Evolutionary conservation across 2,329 filamentous ascomycete species (phyloP).

Genomic region (Monilinia vaccinii-corymbosi): DNA sequence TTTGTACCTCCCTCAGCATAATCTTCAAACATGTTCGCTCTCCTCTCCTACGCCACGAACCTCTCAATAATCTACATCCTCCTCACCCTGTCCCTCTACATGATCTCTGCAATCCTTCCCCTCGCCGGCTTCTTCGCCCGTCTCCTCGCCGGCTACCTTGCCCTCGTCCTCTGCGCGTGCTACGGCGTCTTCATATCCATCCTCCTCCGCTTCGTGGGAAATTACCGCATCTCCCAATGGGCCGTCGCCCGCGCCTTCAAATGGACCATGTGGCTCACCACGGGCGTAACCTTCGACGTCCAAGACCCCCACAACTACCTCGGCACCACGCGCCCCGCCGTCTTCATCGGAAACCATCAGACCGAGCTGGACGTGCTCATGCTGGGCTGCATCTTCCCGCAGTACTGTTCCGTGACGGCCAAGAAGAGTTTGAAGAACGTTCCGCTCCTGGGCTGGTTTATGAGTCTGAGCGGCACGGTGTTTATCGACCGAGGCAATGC

Average conservation of each 20-base stretch:
- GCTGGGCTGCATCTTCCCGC: conserved; percentile 81
- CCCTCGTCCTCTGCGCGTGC: conserved; percentile 49
- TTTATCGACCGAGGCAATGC: conserved; percentile 91
- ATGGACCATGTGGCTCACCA: conserved; percentile 62
- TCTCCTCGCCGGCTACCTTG: conserved; percentile 55
- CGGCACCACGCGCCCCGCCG: conserved; percentile 60
- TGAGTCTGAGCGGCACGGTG: conserved; percentile 75
- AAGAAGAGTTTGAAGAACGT: conserved; percentile 73
- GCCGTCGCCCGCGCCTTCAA: conserved; percentile 71
- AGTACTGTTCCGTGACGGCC: conserved; percentile 85
- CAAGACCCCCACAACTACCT: conserved; percentile 53
- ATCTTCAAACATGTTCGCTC: conserved; percentile 20
- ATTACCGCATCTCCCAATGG: conserved; percentile 77
- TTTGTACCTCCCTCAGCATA: background rate
- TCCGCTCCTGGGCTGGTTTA: conserved; percentile 93
- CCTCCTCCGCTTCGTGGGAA: conserved; percentile 59
- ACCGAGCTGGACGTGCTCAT: conserved; percentile 91
- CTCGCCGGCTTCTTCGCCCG: conserved; percentile 61
- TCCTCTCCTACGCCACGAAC: conserved; percentile 32
- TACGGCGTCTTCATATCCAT: conserved; percentile 73
- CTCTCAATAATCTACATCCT: conserved; percentile 43
- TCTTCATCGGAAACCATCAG: conserved; percentile 94
- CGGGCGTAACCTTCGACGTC: conserved; percentile 70
- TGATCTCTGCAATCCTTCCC: conserved; percentile 49
- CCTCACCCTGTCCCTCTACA: conserved; percentile 49